Evolutionary conservation across 2,329 filamentous ascomycete species (phyloP), one percentile per base, ranked within the genome.

Genomic region (Penicillium nordicum): DNA sequence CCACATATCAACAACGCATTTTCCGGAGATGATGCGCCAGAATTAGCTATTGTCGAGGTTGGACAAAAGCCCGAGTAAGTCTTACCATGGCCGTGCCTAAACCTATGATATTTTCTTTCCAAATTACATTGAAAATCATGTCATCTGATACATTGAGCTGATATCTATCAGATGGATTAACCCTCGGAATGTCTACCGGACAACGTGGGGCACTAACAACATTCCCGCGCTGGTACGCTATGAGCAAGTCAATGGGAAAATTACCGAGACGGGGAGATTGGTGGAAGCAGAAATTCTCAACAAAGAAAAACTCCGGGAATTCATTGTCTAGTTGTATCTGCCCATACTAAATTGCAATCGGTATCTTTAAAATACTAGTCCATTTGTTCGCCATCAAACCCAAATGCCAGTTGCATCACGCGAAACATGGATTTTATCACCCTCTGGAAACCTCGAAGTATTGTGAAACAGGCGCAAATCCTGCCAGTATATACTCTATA

Each of bases 161-260:
- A 54, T 40, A 23, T 42, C 5, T 23, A 23, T 10, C 16, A 76
- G 75, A 45, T 77, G 74, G 75, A 73, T 52, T 27, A 59, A 71
- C 21, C 63, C 59, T 3, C 58, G 61, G 5, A 76, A 76, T 51
- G 53, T 67, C 14, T 75, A 66, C 52, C 68, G 73, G 5, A 72
- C 66, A 8, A 65, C 66, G 18, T 76, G 74, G 74, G 66, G 64
- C 27, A 57, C 76, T 2, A 56, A 63, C 29, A 67, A 67, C 45
- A 64, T 75, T 18, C 75, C 75, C 4, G 70, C 74, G 2, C 42
- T 76, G 25, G 69, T 69, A 4, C 71, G 69, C 23, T 76, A 67
- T 51, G 62, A 73, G 57, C 57, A 60, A 14, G 61, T 74, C 3
- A 60, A 70, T 14, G 71, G 69, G 3, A 53, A 65, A 51, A 59